Evolutionary conservation across 495 filamentous ascomycete species (phyloP).

Genomic region (Tuber brumale): DNA sequence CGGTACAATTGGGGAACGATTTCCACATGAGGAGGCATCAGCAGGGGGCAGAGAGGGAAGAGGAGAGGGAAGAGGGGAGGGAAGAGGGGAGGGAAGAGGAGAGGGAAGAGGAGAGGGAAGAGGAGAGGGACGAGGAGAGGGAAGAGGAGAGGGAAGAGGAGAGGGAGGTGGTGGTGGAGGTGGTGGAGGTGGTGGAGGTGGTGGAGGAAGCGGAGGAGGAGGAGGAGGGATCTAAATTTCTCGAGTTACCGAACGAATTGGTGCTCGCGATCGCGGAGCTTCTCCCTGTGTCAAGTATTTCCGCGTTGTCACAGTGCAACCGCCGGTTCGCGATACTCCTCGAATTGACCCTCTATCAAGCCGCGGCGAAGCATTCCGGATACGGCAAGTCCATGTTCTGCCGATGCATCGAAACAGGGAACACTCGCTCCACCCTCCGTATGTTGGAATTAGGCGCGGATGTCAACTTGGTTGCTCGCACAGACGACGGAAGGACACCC

Average conservation of each 20-base stretch:
- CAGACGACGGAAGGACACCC: not conserved
- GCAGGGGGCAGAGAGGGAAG: not conserved
- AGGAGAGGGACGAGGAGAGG: not conserved
- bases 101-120: not conserved
- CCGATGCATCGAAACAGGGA: not conserved
- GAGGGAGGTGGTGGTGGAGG: no score
- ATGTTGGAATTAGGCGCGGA: not conserved
- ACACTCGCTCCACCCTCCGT: not conserved
- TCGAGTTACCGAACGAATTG: not conserved
- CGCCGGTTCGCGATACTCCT: not conserved
- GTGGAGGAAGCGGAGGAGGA: not conserved
- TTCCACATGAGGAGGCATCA: not conserved
- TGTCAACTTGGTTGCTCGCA: not conserved
- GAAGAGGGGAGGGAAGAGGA: not conserved
- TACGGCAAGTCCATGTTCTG: constrained; percentile 1
- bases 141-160: not conserved
- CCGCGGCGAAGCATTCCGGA: not conserved
- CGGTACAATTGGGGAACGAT: not conserved
- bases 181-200: not conserved
- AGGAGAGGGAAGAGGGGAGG: not conserved
- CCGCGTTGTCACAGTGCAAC: constrained; percentile 1
- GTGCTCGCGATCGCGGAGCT: not conserved
- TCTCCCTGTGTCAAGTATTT: not conserved
- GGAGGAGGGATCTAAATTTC: not conserved
- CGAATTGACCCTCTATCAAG: not conserved